Evolutionary conservation across 106 monocot species (phyloP), one percentile per base, ranked within the genome.

Genomic region (Dioscorea zingiberensis): DNA sequence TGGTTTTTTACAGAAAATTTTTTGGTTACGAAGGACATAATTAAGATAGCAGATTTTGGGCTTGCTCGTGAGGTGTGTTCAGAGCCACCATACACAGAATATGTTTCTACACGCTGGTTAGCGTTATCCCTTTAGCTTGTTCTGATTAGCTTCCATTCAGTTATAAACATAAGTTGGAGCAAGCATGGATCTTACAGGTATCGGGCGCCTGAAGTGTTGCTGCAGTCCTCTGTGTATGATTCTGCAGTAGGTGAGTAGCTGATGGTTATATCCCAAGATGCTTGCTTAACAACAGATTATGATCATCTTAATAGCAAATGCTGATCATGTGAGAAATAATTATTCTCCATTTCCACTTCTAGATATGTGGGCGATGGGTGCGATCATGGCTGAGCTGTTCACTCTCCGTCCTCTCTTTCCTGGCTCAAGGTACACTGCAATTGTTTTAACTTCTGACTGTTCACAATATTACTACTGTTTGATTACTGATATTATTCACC

Each of bases 341-440:
- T 38, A 38, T 38, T 38, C 10, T 38, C 0, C 6, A 1, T 38
- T 63, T 5, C 58, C 27, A 24, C 47, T 24, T 68, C 12, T 45
- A 82, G 81, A 82, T 69, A 82, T 82, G 77, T 77, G 81, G 81
- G 81, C 81, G 12, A 82, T 82, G 81, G 81, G 81, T 12, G 81
- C 73, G 16, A 82, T 82, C 19, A 77, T 82, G 76, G 81, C 81
- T 73, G 81, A 82, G 56, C 25, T 82, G 60, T 73, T 82, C 53
- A 77, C 81, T 13, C 67, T 76, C 44, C 76, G 69, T 19, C 81
- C 81, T 65, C 81, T 76, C 64, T 82, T 82, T 51, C 81, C 76
- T 60, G 81, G 81, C 24, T 69, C 69, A 60, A 77, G 76, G 81
- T 77, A 69, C 13, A 0, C 6, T 25, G 3, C 25, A 25, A 24